Percentiles rank a stretch among this genome's conserved stretches.
Conservation (phyloP, 176 grass and related monocot species). For the Aechmea fasciata region DNA sequence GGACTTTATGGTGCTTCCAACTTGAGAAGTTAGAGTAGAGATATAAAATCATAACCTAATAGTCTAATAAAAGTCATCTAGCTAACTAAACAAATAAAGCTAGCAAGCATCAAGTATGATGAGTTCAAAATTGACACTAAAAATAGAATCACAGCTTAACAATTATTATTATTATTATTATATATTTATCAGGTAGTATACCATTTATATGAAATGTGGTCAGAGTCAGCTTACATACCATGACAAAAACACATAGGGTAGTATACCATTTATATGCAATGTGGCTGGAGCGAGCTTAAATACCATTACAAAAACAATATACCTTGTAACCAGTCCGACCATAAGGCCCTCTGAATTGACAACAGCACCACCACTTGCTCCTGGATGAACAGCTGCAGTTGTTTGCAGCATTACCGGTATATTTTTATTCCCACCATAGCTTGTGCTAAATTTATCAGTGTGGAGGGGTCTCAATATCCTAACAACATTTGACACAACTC, state of each 20-base stretch:
- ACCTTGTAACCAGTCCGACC: conserved; percentile 91
- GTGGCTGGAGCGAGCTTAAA: not conserved
- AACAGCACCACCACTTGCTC: conserved; percentile 76
- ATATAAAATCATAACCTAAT: no score
- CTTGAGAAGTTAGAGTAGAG: no score
- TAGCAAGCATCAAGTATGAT: no score
- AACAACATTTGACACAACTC: conserved; percentile 74
- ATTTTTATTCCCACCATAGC: conserved; percentile 25
- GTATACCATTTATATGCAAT: not conserved
- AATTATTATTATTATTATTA: no score
- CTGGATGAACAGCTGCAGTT: conserved; percentile 87
- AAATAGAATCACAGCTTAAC: no score
- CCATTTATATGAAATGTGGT: not conserved
- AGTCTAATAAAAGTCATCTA: no score
- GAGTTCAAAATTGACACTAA: no score
- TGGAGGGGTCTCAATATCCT: conserved; percentile 31
- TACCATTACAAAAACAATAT: conserved; percentile 3
- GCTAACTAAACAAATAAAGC: no score
- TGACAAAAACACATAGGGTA: not conserved
- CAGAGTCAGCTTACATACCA: not conserved
- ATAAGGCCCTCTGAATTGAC: conserved; percentile 67
- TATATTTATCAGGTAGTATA: not conserved
- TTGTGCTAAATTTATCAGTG: conserved; percentile 15
- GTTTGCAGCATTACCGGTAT: conserved; percentile 90
- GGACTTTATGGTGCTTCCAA: no score